These are phyloP conservation scores for Lichtheimia corymbifera DNA, from an alignment of 371 early-diverging fungal genomes.

Conservation along the genomic window DNA sequence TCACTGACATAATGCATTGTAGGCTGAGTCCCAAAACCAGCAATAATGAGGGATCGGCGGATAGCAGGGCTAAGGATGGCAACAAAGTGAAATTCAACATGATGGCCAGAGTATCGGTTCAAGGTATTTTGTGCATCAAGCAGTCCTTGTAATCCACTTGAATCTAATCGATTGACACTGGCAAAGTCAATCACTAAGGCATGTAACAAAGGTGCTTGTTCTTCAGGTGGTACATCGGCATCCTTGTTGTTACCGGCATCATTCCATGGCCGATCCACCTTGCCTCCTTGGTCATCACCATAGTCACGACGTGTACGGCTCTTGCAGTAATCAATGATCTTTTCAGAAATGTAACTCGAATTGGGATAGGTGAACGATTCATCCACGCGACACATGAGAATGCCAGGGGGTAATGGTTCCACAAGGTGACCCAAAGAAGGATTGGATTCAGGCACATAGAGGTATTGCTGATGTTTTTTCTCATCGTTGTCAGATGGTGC, in stretches of 20 bases:
- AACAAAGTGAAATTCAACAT: slow-evolving; percentile 55
- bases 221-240: slow-evolving; percentile 14
- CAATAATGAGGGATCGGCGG: slow-evolving; percentile 35
- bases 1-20: not conserved
- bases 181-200: slow-evolving; percentile 71
- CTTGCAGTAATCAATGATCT: slow-evolving; percentile 43
- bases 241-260: slow-evolving; percentile 21
- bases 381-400: slow-evolving; percentile 59
- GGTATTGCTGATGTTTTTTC: slow-evolving; percentile 24
- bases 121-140: slow-evolving; percentile 55
- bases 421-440: slow-evolving; percentile 36
- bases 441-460: slow-evolving; percentile 43
- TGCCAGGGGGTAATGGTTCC: slow-evolving; percentile 53
- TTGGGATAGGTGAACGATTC: slow-evolving; percentile 77
- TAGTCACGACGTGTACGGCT: slow-evolving; percentile 24
- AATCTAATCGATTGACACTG: slow-evolving; percentile 62
- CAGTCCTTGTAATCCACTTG: slow-evolving; percentile 64
- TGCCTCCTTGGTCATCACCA: slow-evolving; percentile 11
- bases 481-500: too few species aligned
- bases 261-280: slow-evolving; percentile 54
- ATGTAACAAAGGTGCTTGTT: not conserved
- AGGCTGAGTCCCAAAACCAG: slow-evolving; percentile 43
- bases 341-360: slow-evolving; percentile 49
- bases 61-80: slow-evolving; percentile 43
- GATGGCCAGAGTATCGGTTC: slow-evolving; percentile 54